A percentile compares a stretch with the other conserved stretches of the same genome.
phyloP scores from a whole-genome alignment of 495 filamentous ascomycete genomes.

The Neurospora hispaniola region DNA sequence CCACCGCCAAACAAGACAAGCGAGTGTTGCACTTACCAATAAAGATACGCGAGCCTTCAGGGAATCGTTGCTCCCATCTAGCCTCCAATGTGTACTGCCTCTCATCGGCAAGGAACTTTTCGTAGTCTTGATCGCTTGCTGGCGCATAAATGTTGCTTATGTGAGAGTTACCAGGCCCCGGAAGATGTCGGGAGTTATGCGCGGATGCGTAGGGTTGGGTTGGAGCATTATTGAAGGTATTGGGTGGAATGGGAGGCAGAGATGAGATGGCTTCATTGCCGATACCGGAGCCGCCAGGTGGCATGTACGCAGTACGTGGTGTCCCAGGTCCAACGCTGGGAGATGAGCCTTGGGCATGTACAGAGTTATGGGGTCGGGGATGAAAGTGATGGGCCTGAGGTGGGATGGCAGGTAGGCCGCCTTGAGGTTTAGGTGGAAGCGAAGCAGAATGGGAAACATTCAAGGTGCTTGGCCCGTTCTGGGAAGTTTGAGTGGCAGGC shows the following conservation, averaged over 20 bases:
- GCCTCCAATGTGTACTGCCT: slow-evolving; percentile 27
- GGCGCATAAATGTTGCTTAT: not conserved
- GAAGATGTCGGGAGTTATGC: slow-evolving; percentile 28
- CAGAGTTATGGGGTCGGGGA: slow-evolving; percentile 16
- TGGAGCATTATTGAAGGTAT: slow-evolving; percentile 33
- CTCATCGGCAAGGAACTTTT: slow-evolving; percentile 76
- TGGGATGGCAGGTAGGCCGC: slow-evolving; percentile 29
- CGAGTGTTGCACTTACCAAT: slow-evolving; percentile 56
- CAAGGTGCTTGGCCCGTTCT: slow-evolving; percentile 22
- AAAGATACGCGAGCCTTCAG: slow-evolving; percentile 74
- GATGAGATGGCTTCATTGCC: slow-evolving; percentile 40
- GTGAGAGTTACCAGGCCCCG: slow-evolving; percentile 15
- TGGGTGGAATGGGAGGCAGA: slow-evolving; percentile 49
- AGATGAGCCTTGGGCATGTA: slow-evolving; percentile 25
- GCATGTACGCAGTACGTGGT: slow-evolving; percentile 34
- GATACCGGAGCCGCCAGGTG: slow-evolving; percentile 43
- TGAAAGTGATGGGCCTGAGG: slow-evolving; percentile 34
- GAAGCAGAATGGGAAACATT: slow-evolving; percentile 35
- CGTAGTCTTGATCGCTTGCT: slow-evolving; percentile 55
- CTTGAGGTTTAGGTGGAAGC: slow-evolving; percentile 41
- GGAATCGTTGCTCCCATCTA: slow-evolving; percentile 78
- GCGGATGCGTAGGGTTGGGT: slow-evolving; percentile 7
- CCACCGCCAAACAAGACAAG: not conserved
- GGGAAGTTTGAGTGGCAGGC: slow-evolving; percentile 24
- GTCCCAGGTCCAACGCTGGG: slow-evolving; percentile 24